Evolutionary conservation across 2,329 filamentous ascomycete species (phyloP).

Genomic region (Fusarium transvaalense): DNA sequence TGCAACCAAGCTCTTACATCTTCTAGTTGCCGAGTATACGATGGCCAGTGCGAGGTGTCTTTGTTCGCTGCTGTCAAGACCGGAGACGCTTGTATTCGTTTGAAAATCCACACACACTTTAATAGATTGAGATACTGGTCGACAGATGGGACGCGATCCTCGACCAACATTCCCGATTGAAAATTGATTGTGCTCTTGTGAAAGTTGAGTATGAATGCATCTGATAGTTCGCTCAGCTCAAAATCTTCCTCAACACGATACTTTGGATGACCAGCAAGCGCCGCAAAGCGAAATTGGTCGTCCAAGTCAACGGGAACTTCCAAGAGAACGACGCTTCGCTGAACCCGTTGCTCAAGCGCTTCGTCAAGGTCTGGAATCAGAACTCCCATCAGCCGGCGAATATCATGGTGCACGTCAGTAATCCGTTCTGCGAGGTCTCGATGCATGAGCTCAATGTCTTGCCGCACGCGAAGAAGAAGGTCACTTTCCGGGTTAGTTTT

Average conservation of each 20-base stretch:
- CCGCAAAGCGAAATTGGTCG: slow-evolving; percentile 43
- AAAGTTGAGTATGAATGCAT: slow-evolving; percentile 52
- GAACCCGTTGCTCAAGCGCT: slow-evolving; percentile 40
- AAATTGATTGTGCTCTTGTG: slow-evolving; percentile 46
- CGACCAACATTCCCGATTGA: slow-evolving; percentile 46
- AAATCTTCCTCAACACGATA: slow-evolving; percentile 42
- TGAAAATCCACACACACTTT: slow-evolving; percentile 53
- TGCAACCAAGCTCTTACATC: slow-evolving; percentile 41
- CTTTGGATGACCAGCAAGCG: slow-evolving; percentile 40
- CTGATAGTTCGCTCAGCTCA: slow-evolving; percentile 48
- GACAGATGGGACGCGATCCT: slow-evolving; percentile 41
- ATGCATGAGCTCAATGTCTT: slow-evolving; percentile 49
- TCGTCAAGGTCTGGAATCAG: slow-evolving; percentile 46
- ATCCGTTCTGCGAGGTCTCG: slow-evolving; percentile 44
- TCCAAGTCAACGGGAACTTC: slow-evolving; percentile 44
- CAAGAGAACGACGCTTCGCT: slow-evolving; percentile 23
- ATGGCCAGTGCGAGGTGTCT: slow-evolving; percentile 53
- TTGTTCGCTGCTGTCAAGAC: slow-evolving; percentile 19
- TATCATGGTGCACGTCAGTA: slow-evolving; percentile 39
- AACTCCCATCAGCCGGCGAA: slow-evolving; percentile 46
- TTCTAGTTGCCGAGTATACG: slow-evolving; percentile 51
- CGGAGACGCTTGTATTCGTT: slow-evolving; percentile 36
- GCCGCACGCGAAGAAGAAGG: slow-evolving; percentile 48
- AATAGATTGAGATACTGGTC: slow-evolving; percentile 51
- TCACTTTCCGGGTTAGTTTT: slow-evolving; percentile 44